These are phyloP conservation scores for Rhizopus sp. DNA, from an alignment of 371 early-diverging fungal genomes.

Conservation along the genomic window DNA sequence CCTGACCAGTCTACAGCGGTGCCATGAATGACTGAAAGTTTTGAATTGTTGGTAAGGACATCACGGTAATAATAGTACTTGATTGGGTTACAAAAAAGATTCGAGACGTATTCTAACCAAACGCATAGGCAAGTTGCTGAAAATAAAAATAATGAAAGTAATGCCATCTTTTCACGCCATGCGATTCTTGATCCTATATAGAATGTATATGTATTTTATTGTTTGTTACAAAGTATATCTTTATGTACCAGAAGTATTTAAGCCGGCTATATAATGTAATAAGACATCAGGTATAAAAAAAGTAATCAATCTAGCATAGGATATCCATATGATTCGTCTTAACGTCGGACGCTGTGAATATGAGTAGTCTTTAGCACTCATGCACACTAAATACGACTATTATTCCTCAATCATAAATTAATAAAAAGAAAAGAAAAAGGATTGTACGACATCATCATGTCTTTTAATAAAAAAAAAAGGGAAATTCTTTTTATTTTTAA, in stretches of 20 bases:
- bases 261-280: constrained; percentile 30
- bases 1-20: constrained; percentile 40
- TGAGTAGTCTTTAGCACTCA: constrained; percentile 27
- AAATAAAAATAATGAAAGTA: constrained; percentile 29
- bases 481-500: neutral
- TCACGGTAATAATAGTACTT: constrained; percentile 24
- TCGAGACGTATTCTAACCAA: constrained; percentile 47
- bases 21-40: constrained; percentile 40
- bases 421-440: constrained; percentile 5
- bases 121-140: constrained; percentile 36
- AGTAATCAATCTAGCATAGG: constrained; percentile 29
- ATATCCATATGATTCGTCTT: constrained; percentile 34
- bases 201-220: neutral
- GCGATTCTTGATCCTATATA: constrained; percentile 39
- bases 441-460: neutral
- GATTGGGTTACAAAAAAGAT: constrained; percentile 45
- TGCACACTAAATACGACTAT: constrained; percentile 14
- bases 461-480: neutral
- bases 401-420: constrained; percentile 6
- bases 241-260: constrained; percentile 34
- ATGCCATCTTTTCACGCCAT: constrained; percentile 54
- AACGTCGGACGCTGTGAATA: constrained; percentile 22
- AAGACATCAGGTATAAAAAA: constrained; percentile 32
- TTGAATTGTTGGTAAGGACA: constrained; percentile 35
- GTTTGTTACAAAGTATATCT: neutral